Percentiles rank a stretch among this genome's conserved stretches.
Conservation (phyloP, 2,329 filamentous ascomycete genomes). For the Orbilia brochopaga region DNA sequence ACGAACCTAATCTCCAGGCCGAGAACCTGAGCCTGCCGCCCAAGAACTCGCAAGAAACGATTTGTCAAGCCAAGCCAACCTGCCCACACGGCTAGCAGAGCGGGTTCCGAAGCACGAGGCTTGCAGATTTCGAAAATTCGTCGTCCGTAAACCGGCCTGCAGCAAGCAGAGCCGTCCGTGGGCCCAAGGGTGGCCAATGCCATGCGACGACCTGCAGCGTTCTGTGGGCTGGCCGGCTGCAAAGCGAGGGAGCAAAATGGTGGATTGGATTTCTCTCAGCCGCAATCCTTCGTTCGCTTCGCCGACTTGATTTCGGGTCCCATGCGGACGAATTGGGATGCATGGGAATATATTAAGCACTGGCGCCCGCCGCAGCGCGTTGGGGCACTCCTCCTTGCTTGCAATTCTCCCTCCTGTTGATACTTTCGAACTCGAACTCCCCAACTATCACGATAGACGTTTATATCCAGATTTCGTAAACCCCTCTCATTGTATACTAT, state of each 20-base stretch:
- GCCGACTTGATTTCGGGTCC: conserved; percentile 15
- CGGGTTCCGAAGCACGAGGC: no score
- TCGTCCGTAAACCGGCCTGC: neutral
- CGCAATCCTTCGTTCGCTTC: conserved; percentile 44
- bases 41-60: no score
- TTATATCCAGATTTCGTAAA: no score
- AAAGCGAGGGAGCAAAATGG: no score
- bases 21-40: no score
- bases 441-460: no score
- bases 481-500: no score
- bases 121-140: conserved; percentile 12
- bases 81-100: no score
- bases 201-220: neutral
- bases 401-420: no score
- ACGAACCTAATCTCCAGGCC: no score
- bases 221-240: neutral
- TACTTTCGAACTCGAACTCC: no score
- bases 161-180: conserved; percentile 10
- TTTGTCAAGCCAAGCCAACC: no score
- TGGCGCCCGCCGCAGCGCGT: neutral
- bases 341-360: conserved; percentile 13
- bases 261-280: conserved; percentile 36
- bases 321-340: conserved; percentile 4
- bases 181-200: conserved; percentile 14
- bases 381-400: neutral